These are phyloP conservation scores for Acanthamoeba sp. DNA, from an alignment of 208 protist genomes.

Conservation along the genomic window DNA sequence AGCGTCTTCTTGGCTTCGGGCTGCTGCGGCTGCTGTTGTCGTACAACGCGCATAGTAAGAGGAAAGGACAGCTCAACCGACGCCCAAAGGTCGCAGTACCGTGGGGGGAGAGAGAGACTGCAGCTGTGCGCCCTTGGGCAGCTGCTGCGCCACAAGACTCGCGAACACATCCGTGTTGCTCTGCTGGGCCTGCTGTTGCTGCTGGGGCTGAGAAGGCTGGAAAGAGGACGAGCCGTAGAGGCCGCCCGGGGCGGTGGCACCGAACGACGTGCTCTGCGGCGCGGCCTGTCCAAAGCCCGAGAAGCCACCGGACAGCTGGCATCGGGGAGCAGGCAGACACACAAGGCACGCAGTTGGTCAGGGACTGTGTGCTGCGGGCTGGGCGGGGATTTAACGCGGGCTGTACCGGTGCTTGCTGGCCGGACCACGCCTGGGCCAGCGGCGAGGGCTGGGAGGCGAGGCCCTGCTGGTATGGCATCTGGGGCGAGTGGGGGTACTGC, in stretches of 20 bases:
- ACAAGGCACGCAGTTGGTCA: too few species aligned
- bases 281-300: neutral
- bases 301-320: neutral
- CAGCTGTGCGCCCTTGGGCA: slow-evolving; percentile 32
- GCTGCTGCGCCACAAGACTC: neutral
- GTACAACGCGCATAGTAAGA: neutral
- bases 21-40: neutral
- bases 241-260: neutral
- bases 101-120: neutral
- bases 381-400: neutral
- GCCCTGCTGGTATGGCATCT: neutral
- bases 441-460: neutral
- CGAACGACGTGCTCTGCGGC: neutral
- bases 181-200: neutral
- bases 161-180: neutral
- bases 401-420: neutral
- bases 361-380: too few species aligned
- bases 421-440: neutral
- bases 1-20: slow-evolving; percentile 21
- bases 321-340: neutral
- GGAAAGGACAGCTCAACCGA: neutral
- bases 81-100: neutral
- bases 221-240: slow-evolving; percentile 17
- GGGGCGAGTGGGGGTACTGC: neutral
- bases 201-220: neutral